Base-by-base conservation (phyloP, 2,329 filamentous ascomycete species). In the Colletotrichum caudatum region DNA sequence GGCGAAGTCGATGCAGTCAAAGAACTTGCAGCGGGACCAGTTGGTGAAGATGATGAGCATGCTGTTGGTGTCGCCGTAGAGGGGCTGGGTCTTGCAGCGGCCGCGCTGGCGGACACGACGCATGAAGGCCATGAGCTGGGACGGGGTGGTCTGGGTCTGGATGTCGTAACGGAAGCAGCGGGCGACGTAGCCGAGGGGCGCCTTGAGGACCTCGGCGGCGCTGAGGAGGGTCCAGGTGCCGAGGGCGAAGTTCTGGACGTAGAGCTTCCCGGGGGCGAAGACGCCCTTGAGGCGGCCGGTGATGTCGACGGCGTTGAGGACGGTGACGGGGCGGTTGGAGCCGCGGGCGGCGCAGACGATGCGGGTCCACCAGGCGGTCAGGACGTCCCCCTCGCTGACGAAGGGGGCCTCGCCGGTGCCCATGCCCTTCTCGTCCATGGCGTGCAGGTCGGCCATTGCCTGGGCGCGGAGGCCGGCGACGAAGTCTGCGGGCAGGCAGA, bases 301-400 rank as follows among this genome's bases (percentile, higher is more conserved):
- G 7, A 77, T 65, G 50, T 81, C 77, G 51, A 80, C 51, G 2
- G 77, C 74, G 35, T 65, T 69, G 39, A 79, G 56, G 7, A 78
- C 72, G 3, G 75, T 76, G 5, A 81, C 73, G 0, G 78, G 16
- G 74, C 74, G 60, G 23, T 63, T 69, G 23, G 37, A 50, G 7
- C 71, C 70, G 5, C 71, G 67, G 18, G 71, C 53, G 16, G 41
- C 9, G 29, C 71, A 66, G 16, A 80, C 68, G 20, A 75, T 64
- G 9, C 73, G 74, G 6, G 80, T 75, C 64, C 78, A 75, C 82
- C 84, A 87, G 0, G 82, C 83, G 1, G 78, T 76, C 2, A 87
- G 74, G 1, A 86, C 76, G 64, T 87, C 84, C 26, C 81, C 80
- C n/a, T 86, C 83, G 71, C 82, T 86, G 39, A 87, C 53, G 64